These are phyloP conservation scores for Pseudocercospora pini-densiflorae DNA, from an alignment of 2,329 filamentous ascomycete genomes.

Conservation along the genomic window DNA sequence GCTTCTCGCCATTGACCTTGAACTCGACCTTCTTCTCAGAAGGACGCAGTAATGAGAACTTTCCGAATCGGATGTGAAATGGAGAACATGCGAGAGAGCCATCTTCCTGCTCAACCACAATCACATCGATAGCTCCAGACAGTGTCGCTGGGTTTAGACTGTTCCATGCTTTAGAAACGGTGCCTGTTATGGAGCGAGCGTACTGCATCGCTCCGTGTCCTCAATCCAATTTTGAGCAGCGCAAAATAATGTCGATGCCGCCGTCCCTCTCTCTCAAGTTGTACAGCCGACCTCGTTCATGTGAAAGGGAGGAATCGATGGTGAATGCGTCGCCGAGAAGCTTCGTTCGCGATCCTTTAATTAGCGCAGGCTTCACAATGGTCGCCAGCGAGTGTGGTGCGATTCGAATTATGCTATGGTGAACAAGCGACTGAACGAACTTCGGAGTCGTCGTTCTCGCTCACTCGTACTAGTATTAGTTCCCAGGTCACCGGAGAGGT, in stretches of 20 bases:
- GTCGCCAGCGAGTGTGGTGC: not conserved
- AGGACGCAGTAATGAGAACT: slow-evolving; percentile 92
- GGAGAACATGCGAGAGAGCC: slow-evolving; percentile 86
- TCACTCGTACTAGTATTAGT: not conserved
- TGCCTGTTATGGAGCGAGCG: slow-evolving; percentile 92
- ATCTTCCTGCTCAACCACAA: slow-evolving; percentile 96
- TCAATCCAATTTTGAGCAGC: not conserved
- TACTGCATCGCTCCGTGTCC: slow-evolving; percentile 75
- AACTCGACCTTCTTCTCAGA: slow-evolving; percentile 99
- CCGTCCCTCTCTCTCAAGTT: not conserved
- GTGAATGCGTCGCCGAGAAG: not conserved
- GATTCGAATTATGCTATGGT: not conserved
- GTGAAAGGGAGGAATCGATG: not conserved
- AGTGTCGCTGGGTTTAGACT: slow-evolving; percentile 98
- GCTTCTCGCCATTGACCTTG: slow-evolving; percentile 87
- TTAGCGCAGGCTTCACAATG: not conserved
- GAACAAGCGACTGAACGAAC: not conserved
- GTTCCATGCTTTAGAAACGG: slow-evolving; percentile 98
- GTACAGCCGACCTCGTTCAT: not conserved
- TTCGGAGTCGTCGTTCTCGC: not conserved
- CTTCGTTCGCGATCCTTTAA: not conserved
- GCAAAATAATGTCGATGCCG: not conserved
- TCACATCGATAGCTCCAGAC: slow-evolving; percentile 97
- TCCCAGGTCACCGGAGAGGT: not conserved
- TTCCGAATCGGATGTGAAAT: slow-evolving; percentile 98